Conservation (phyloP, 352 stramenopile species). For the Globisporangium cylindrosporum region DNA sequence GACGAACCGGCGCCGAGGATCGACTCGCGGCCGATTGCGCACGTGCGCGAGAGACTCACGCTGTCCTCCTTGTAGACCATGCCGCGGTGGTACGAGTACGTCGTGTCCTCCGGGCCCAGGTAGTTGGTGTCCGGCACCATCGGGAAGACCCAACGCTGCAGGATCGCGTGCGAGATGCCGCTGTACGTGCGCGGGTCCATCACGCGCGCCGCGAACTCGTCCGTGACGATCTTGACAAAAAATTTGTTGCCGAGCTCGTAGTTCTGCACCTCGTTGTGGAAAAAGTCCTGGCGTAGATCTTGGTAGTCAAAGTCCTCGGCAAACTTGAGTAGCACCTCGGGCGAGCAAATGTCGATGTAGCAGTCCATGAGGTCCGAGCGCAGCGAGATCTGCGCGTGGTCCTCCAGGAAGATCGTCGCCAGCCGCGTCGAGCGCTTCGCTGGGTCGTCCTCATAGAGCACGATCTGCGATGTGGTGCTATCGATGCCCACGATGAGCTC, state of each 20-base stretch:
- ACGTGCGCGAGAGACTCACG: slow-evolving; percentile 69
- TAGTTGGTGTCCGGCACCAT: slow-evolving; percentile 94
- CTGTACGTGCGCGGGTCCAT: slow-evolving; percentile 94
- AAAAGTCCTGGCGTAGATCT: slow-evolving; percentile 93
- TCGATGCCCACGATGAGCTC: slow-evolving; percentile 85
- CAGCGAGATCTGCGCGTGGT: slow-evolving; percentile 88
- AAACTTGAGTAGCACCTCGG: slow-evolving; percentile 97
- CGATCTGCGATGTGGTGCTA: slow-evolving; percentile 70
- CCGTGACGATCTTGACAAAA: slow-evolving; percentile 90
- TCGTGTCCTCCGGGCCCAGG: slow-evolving; percentile 45
- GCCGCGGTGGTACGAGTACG: slow-evolving; percentile 75
- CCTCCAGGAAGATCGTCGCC: slow-evolving; percentile 72
- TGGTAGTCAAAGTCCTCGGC: slow-evolving; percentile 99
- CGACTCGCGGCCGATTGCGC: slow-evolving; percentile 53
- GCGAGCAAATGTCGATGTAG: slow-evolving; percentile 97
- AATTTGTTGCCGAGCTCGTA: slow-evolving; percentile 98
- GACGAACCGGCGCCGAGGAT: slow-evolving; percentile 66
- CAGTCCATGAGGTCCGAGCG: slow-evolving; percentile 95
- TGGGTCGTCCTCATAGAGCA: slow-evolving; percentile 78
- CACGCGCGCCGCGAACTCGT: slow-evolving; percentile 93
- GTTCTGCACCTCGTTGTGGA: slow-evolving; percentile 97
- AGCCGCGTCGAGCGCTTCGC: slow-evolving; percentile 46
- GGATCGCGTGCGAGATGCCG: slow-evolving; percentile 90
- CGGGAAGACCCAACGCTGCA: slow-evolving; percentile 95
- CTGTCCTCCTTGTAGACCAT: slow-evolving; percentile 84